Evolutionary conservation across 495 filamentous ascomycete species (phyloP).

Genomic region (Lophiostoma macrostomum): DNA sequence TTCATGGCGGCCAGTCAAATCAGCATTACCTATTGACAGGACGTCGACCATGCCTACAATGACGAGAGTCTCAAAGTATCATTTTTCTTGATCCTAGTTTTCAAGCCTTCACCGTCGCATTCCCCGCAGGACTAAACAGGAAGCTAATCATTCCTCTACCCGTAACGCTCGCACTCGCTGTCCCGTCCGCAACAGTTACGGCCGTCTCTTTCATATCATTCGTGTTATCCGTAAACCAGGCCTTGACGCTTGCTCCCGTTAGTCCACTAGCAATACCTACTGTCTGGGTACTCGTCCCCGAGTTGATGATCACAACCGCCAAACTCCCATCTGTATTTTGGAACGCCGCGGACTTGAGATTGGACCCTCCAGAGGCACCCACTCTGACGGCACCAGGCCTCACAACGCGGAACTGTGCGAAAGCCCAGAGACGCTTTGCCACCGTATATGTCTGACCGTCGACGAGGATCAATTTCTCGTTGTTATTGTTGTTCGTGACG

Average conservation of each 20-base stretch:
- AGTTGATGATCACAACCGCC: conserved; percentile 29
- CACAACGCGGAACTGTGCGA: conserved; percentile 29
- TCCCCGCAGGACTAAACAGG: conserved; percentile 9
- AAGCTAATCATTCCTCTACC: conserved; percentile 32
- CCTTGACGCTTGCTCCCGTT: conserved; percentile 6
- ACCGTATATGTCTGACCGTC: conserved; percentile 19
- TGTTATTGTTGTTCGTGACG: conserved; percentile 43
- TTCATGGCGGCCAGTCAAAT: too few relatives aligned
- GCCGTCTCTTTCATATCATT: conserved; percentile 15
- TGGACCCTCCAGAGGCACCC: conserved; percentile 27
- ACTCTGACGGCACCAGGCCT: conserved; percentile 37
- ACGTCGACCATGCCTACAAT: too few relatives aligned
- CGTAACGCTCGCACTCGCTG: conserved; percentile 22
- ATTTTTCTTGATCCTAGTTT: too few relatives aligned
- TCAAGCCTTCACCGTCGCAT: conserved; percentile 5
- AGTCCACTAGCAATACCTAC: conserved; percentile 10
- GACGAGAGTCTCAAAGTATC: too few relatives aligned
- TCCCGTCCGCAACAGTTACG: conserved; percentile 20
- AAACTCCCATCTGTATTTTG: conserved; percentile 28
- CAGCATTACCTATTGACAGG: too few relatives aligned
- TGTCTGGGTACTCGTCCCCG: conserved; percentile 17
- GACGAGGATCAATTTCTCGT: conserved; percentile 29
- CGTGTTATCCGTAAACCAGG: conserved; percentile 27
- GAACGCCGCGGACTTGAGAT: conserved; percentile 24
- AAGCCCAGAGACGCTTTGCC: conserved; percentile 28